Evolutionary conservation across 1,284 basidiomycete species (phyloP), one percentile per base, ranked within the genome.

Genomic region (Hypsizygus ulmarius): DNA sequence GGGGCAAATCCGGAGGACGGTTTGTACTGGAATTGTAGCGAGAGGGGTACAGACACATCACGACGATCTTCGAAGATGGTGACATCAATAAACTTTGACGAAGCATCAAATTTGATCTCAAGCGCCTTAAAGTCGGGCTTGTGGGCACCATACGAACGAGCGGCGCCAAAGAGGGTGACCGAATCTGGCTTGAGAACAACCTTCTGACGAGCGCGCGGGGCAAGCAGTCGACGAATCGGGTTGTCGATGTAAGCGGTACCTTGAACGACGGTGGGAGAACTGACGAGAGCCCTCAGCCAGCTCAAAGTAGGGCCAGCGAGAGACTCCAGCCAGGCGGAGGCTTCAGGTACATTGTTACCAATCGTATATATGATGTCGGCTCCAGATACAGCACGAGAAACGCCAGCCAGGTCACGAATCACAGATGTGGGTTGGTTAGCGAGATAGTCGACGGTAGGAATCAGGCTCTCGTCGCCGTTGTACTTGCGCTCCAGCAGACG

Each of bases 1-100:
- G 96, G 93, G 3, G 92, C 90, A 58, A 80, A 97, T 34, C 93
- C 92, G 72, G 87, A 85, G 15, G 89, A 84, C 11, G 95, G 93
- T 61, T 87, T 84, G 74, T 97, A 98, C 54, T 76, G 67, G 79
- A 94, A 98, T 57, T 84, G 76, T 59, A 99, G 82, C 43, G 72
- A 65, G 30, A 99, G 84, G 10, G 95, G 92, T 16, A 98, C 82
- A 1, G 88, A 76, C 39, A 79, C 77, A 38, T 82, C 85, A 18
- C 71, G 78, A 43, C 93, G 87, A 59, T 95, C 92, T 69, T 99
- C 96, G 67, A 79, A 88, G 55, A 98, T 73, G 1, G 81, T 85
- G 47, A 97, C 75, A 43, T 82, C 69, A 68, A 98, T 96, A 45
- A 74, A 57, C 42, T 74, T 74, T 11, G 79, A 72, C 1, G 74